Evolutionary conservation across 345 rosid species (phyloP).

Genomic region (Pistacia vera): DNA sequence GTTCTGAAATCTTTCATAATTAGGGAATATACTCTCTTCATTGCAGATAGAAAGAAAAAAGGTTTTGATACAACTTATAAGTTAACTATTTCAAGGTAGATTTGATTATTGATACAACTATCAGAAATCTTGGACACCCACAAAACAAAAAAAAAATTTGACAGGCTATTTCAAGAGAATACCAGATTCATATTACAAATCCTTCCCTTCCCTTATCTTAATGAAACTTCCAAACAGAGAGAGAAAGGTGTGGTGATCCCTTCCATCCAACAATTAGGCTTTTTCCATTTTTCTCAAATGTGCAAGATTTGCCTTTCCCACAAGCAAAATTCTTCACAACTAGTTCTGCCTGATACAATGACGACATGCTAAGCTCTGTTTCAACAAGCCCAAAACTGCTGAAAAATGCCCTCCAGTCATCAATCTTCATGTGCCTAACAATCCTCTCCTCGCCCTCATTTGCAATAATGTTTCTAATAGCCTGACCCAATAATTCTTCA

Average conservation of each 20-base stretch:
- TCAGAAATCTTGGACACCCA: too few species aligned
- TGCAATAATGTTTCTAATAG: slow-evolving; percentile 25
- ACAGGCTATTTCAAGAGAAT: too few species aligned
- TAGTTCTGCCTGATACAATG: slow-evolving; percentile 42
- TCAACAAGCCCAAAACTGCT: slow-evolving; percentile 44
- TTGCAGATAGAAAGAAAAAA: too few species aligned
- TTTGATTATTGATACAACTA: too few species aligned
- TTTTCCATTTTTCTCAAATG: slow-evolving; percentile 34
- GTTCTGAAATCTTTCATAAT: too few species aligned
- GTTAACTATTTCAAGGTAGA: too few species aligned
- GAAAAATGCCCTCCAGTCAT: slow-evolving; percentile 52
- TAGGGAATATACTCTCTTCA: too few species aligned
- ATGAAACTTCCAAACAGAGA: slow-evolving; percentile 50
- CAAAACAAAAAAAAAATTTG: too few species aligned
- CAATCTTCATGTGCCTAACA: slow-evolving; percentile 35
- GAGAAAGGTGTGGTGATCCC: slow-evolving; percentile 43
- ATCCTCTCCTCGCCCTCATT: slow-evolving; percentile 42
- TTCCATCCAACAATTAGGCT: slow-evolving; percentile 52
- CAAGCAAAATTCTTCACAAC: slow-evolving; percentile 24
- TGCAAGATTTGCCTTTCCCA: slow-evolving; percentile 35
- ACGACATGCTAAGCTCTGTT: slow-evolving; percentile 36
- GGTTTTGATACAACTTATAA: too few species aligned
- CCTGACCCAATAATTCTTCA: slow-evolving; percentile 13
- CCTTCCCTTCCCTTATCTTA: too few species aligned
- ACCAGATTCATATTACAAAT: too few species aligned